A percentile compares a stretch with the other conserved stretches of the same genome.
phyloP scores from a whole-genome alignment of 306 rosid genomes.

The Citrullus amarus region DNA sequence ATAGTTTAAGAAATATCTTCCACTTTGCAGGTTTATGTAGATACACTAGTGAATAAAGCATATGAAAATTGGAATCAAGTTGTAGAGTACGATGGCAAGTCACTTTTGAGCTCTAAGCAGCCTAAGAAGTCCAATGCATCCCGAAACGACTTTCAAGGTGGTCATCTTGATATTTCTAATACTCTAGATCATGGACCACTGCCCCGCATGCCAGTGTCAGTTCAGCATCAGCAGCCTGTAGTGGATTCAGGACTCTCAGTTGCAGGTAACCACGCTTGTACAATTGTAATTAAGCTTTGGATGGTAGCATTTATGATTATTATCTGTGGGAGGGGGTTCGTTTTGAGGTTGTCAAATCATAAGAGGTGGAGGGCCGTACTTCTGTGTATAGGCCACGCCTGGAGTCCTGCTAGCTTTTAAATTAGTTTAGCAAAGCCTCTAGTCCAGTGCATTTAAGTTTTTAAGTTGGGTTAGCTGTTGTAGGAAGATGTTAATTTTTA shows the following conservation, averaged over 20 bases:
- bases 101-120: slow-evolving; percentile 45
- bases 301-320: not conserved
- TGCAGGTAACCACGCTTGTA: slow-evolving; percentile 37
- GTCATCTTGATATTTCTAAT: slow-evolving; percentile 27
- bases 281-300: slow-evolving; percentile 2
- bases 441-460: not conserved
- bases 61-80: slow-evolving; percentile 92
- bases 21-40: slow-evolving; percentile 63
- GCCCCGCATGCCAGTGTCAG: slow-evolving; percentile 26
- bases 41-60: slow-evolving; percentile 85
- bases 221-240: slow-evolving; percentile 45
- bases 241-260: slow-evolving; percentile 39
- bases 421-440: not conserved
- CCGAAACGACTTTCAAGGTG: slow-evolving; percentile 42
- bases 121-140: slow-evolving; percentile 26
- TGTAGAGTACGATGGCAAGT: slow-evolving; percentile 82
- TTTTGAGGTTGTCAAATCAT: not conserved
- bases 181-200: slow-evolving; percentile 47
- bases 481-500: not conserved
- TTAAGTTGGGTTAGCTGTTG: not conserved
- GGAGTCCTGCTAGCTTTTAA: not conserved
- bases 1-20: not conserved
- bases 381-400: not conserved
- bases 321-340: not conserved
- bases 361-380: not conserved